Conservation (phyloP, 2,329 filamentous ascomycete species). For the Neofusicoccum cordaticola region DNA sequence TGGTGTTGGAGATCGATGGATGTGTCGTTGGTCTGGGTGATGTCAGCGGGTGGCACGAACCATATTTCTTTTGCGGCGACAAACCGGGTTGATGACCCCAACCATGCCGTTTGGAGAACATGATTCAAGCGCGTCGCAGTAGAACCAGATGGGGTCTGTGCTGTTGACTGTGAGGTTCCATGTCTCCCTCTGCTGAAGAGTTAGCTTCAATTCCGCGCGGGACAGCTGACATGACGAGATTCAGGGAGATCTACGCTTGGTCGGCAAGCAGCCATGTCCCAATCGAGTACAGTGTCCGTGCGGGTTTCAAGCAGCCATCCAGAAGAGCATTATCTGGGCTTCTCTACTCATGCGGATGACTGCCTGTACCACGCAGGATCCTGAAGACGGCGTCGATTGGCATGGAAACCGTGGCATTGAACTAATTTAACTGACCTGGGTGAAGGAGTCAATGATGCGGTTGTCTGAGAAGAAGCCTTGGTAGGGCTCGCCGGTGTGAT, state of each 20-base stretch:
- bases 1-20: conserved; percentile 5
- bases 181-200: not conserved
- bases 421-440: conserved; percentile 25
- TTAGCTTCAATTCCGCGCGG: not conserved
- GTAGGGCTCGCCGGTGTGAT: conserved; percentile 26
- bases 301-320: too few relatives aligned
- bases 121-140: conserved; percentile 57
- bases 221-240: too few relatives aligned
- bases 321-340: too few relatives aligned
- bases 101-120: conserved; percentile 69
- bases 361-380: too few relatives aligned
- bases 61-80: conserved; percentile 18
- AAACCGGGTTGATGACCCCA: conserved; percentile 69
- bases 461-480: conserved; percentile 33
- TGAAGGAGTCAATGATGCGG: conserved; percentile 25
- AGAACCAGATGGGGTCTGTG: conserved; percentile 38
- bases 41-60: not conserved
- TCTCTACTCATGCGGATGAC: too few relatives aligned
- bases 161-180: conserved; percentile 36
- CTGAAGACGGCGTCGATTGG: not conserved
- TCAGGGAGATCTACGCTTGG: too few relatives aligned
- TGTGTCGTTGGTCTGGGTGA: not conserved
- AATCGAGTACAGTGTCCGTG: too few relatives aligned
- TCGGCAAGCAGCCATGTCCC: too few relatives aligned
- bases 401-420: too few relatives aligned